Percentiles rank a stretch among this genome's conserved stretches.
These are phyloP conservation scores for Podospora pseudocomata DNA, from an alignment of 495 filamentous ascomycete species.

Conservation along the genomic window DNA sequence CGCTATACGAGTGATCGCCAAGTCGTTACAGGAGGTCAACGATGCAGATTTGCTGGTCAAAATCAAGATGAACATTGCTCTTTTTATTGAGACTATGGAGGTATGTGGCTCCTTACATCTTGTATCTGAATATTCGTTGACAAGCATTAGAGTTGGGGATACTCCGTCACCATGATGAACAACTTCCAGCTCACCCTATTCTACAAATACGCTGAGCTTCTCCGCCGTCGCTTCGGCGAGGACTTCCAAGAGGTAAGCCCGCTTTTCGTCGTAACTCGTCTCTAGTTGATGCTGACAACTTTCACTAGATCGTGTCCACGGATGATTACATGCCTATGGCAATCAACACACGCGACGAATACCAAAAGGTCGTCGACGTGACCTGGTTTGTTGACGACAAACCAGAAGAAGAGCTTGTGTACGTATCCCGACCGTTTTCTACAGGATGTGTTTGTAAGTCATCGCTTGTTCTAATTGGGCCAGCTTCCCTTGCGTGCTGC, in stretches of 20 bases:
- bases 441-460: neutral
- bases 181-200: slow-evolving; percentile 81
- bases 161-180: slow-evolving; percentile 76
- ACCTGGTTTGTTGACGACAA: slow-evolving; percentile 89
- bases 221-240: slow-evolving; percentile 84
- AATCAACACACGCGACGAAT: slow-evolving; percentile 82
- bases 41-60: slow-evolving; percentile 83
- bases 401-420: slow-evolving; percentile 69
- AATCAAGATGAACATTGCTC: slow-evolving; percentile 83
- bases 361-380: slow-evolving; percentile 89
- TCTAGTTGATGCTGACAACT: slow-evolving; percentile 63
- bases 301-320: slow-evolving; percentile 83
- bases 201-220: slow-evolving; percentile 85
- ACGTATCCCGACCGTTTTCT: slow-evolving; percentile 32
- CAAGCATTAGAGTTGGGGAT: slow-evolving; percentile 70
- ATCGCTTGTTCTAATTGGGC: neutral
- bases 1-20: slow-evolving; percentile 73
- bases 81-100: slow-evolving; percentile 98
- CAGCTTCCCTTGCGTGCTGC: slow-evolving; percentile 86
- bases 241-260: slow-evolving; percentile 82
- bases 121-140: slow-evolving; percentile 22
- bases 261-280: slow-evolving; percentile 50
- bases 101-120: slow-evolving; percentile 29
- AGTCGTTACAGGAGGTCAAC: slow-evolving; percentile 68
- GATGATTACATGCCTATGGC: slow-evolving; percentile 99